Evolutionary conservation across 306 rosid species (phyloP), one percentile per base, ranked within the genome.

Genomic region (Cajanus cajan): DNA sequence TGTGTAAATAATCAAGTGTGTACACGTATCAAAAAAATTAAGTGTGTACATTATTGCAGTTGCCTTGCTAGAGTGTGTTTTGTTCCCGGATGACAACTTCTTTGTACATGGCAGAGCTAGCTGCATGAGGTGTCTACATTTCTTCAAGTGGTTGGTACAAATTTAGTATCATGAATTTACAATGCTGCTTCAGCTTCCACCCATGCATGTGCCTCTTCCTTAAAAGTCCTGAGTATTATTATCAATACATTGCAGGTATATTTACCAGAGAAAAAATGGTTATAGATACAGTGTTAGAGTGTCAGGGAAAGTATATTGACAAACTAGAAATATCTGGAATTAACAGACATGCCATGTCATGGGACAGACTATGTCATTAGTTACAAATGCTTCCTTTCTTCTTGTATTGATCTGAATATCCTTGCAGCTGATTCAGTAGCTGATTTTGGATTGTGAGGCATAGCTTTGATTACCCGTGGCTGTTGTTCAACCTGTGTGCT

Each of bases 361-460:
- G 68, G 68, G 18, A 71, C 13, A 64, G 68, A 71, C 73, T 58
- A 65, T 18, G 31, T 40, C n/a, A 66, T 18, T 19, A 45, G 39
- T 81, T 77, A 82, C 82, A 85, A 48, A 80, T 78, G 68, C 81
- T 85, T 94, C 85, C 90, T 94, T 77, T 89, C 98, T 78, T 91
- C 96, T 79, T 90, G 94, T 88, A 94, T 85, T 74, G 91, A 89
- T 85, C 71, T 86, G 79, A 89, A 92, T 81, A 94, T 89, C 43
- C 92, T 71, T 19, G 91, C 90, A 13, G 93, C 97, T 54, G 94
- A 90, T 83, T 92, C 94, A 58, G 86, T 88, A 61, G 96, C 93
- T 40, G 89, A 78, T 84, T 73, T 84, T 40, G 88, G 83, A 89
- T 90, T 88, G 67, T 86, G 88, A 55, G 98, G 97, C 68, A 86